phyloP scores from a whole-genome alignment of 441 rosid genomes.

The Adansonia gregorii region DNA sequence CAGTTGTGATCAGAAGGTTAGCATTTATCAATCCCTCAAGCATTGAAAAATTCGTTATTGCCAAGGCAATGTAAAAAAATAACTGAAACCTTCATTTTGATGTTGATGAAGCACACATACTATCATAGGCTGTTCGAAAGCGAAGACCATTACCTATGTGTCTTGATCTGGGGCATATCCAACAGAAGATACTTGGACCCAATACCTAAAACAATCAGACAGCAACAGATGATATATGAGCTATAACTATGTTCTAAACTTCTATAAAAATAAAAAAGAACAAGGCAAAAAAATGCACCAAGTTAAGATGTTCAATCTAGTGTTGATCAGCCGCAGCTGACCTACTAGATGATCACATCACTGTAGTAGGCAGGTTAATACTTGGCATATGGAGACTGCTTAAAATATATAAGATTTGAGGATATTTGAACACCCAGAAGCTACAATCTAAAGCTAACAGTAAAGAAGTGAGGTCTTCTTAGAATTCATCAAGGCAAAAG shows the following conservation, averaged over 20 bases:
- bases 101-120: conserved; percentile 34
- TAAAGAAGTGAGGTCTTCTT: neutral
- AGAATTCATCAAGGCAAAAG: neutral
- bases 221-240: neutral
- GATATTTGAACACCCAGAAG: conserved; percentile 14
- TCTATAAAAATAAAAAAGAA: neutral
- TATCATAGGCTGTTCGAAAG: conserved; percentile 66
- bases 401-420: neutral
- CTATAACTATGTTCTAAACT: neutral
- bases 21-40: conserved; percentile 11
- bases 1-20: neutral
- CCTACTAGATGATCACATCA: conserved; percentile 13
- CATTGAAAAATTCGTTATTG: conserved; percentile 19
- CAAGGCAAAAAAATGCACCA: neutral
- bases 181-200: conserved; percentile 74
- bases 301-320: neutral
- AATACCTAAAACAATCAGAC: conserved; percentile 54
- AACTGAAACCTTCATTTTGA: conserved; percentile 30
- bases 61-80: neutral
- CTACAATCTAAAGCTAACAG: conserved; percentile 18
- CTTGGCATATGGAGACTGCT: neutral
- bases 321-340: neutral
- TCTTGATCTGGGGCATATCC: conserved; percentile 69
- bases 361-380: neutral
- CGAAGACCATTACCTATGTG: conserved; percentile 77